phyloP scores from a whole-genome alignment of 1,139 yeast species.

The Scheffersomyces insectosa region DNA sequence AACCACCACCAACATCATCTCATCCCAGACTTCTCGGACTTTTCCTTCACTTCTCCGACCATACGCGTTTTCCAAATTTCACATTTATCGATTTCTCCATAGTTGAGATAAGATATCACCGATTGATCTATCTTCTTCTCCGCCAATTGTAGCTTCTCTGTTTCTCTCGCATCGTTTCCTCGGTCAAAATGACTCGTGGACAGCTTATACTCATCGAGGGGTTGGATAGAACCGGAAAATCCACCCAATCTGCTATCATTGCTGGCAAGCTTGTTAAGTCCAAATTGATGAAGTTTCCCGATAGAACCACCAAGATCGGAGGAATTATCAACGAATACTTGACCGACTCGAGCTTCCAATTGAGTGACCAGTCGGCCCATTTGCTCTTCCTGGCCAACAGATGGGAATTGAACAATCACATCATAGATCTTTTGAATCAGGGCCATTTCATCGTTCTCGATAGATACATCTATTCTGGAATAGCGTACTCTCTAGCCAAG shows the following conservation, averaged over 20 bases:
- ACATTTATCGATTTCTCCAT: too few species aligned
- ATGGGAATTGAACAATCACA: slow-evolving; percentile 74
- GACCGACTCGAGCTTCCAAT: slow-evolving; percentile 43
- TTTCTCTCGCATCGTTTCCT: too few species aligned
- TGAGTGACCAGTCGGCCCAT: slow-evolving; percentile 81
- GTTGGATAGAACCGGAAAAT: slow-evolving; percentile 90
- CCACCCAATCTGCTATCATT: slow-evolving; percentile 73
- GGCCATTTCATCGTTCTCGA: slow-evolving; percentile 75
- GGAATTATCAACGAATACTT: slow-evolving; percentile 73
- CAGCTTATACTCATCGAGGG: slow-evolving; percentile 85
- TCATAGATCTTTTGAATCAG: slow-evolving; percentile 42
- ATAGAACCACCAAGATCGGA: slow-evolving; percentile 82
- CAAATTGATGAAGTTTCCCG: slow-evolving; percentile 76
- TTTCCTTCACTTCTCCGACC: too few species aligned
- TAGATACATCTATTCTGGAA: slow-evolving; percentile 89
- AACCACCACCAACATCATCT: too few species aligned
- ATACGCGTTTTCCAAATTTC: too few species aligned
- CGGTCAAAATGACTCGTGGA: slow-evolving; percentile 47
- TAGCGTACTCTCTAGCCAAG: slow-evolving; percentile 92
- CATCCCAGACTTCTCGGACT: too few species aligned
- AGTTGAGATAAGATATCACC: not conserved
- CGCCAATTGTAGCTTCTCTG: too few species aligned
- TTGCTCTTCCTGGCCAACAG: slow-evolving; percentile 89
- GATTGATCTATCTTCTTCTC: not conserved
- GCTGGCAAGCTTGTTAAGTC: slow-evolving; percentile 40